A percentile compares a stretch with the other conserved stretches of the same genome.
phyloP scores from a whole-genome alignment of 2,329 filamentous ascomycete species.

The Monilinia fructicola region DNA sequence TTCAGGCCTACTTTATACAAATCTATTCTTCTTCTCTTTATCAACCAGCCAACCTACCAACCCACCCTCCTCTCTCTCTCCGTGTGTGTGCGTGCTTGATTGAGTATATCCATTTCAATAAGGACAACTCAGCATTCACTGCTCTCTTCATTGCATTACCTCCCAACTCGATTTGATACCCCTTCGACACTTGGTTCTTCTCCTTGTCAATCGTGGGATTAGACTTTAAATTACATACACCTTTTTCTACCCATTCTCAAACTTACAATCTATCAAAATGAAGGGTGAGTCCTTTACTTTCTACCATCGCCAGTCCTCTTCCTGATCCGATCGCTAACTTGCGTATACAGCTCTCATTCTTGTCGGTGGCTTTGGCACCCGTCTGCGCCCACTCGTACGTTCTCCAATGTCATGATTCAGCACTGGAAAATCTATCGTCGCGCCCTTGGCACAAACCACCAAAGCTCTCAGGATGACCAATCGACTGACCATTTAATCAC shows the following conservation, averaged over 20 bases:
- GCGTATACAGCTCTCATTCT: conserved; percentile 79
- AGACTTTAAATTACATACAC: neutral
- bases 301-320: neutral
- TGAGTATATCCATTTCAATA: conserved; percentile 12
- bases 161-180: neutral
- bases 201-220: conserved; percentile 28
- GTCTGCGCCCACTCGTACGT: conserved; percentile 89
- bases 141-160: neutral
- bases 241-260: conserved; percentile 25
- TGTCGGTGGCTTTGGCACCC: conserved; percentile 97
- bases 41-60: too few species aligned
- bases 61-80: too few species aligned
- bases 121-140: conserved; percentile 4
- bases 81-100: too few species aligned
- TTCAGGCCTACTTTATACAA: too few species aligned
- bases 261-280: conserved; percentile 34
- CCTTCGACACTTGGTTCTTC: conserved; percentile 3
- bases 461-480: conserved; percentile 28
- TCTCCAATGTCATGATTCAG: conserved; percentile 26
- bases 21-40: neutral
- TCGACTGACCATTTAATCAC: conserved; percentile 31
- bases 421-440: conserved; percentile 27
- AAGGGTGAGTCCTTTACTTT: conserved; percentile 35
- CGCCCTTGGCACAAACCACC: conserved; percentile 23
- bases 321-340: conserved; percentile 30